These are phyloP conservation scores for Polytolypa hystricis DNA, from an alignment of 2,329 filamentous ascomycete genomes.

Conservation along the genomic window DNA sequence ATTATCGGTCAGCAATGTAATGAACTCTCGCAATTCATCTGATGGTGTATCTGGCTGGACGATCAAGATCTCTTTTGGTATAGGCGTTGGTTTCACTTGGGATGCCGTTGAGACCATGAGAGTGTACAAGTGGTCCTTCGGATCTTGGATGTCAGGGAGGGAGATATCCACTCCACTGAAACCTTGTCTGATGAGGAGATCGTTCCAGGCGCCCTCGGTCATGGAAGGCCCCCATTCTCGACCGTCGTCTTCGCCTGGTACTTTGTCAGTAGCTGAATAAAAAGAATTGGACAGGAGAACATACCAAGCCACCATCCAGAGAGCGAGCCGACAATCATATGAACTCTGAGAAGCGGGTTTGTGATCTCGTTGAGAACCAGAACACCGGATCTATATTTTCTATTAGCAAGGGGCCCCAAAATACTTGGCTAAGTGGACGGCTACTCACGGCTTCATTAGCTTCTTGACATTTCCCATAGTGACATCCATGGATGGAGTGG, in stretches of 20 bases:
- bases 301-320: conserved; percentile 18
- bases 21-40: neutral
- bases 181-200: conserved; percentile 5
- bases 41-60: neutral
- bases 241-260: neutral
- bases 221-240: conserved; percentile 8
- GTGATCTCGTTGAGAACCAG: neutral
- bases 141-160: conserved; percentile 7
- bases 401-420: conserved; percentile 7
- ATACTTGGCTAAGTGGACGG: conserved; percentile 31
- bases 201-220: conserved; percentile 6
- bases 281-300: neutral
- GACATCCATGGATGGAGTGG: conserved; percentile 18
- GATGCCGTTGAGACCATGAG: conserved; percentile 12
- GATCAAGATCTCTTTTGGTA: neutral
- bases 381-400: neutral
- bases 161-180: conserved; percentile 9
- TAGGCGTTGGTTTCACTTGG: neutral
- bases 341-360: conserved; percentile 1
- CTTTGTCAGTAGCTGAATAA: neutral
- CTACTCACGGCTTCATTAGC: conserved; percentile 32
- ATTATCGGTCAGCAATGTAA: neutral
- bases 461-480: conserved; percentile 21
- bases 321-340: conserved; percentile 7
- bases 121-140: conserved; percentile 12